These are phyloP conservation scores for Tetraselmis chui DNA, from an alignment of 139 green algal genomes.

Conservation along the genomic window DNA sequence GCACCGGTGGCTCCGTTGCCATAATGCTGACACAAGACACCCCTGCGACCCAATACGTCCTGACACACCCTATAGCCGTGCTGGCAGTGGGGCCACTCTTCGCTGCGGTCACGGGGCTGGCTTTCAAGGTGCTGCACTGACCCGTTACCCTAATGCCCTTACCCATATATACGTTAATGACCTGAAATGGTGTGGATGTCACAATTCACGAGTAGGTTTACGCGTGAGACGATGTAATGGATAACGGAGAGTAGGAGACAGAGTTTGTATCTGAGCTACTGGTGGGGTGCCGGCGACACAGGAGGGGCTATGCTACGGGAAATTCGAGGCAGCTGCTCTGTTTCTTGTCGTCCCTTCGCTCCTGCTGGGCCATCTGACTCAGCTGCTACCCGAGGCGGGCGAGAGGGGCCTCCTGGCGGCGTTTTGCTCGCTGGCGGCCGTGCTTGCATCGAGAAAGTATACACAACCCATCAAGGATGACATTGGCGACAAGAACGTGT, in stretches of 20 bases:
- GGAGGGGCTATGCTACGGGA: slow-evolving; percentile 71
- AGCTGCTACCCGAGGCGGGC: slow-evolving; percentile 13
- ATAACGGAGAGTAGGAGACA: slow-evolving; percentile 3
- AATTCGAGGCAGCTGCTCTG: slow-evolving; percentile 55
- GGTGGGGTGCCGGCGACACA: too few species aligned
- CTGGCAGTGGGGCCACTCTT: slow-evolving; percentile 87
- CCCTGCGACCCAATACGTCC: slow-evolving; percentile 53
- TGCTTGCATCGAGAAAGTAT: slow-evolving; percentile 85
- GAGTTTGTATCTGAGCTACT: too few species aligned
- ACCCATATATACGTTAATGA: too few species aligned
- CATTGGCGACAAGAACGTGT: slow-evolving; percentile 88
- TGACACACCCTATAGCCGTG: slow-evolving; percentile 52
- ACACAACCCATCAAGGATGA: slow-evolving; percentile 87
- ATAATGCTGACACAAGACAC: slow-evolving; percentile 6
- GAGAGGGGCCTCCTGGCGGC: slow-evolving; percentile 31
- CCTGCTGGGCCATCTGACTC: slow-evolving; percentile 30
- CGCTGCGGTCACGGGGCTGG: slow-evolving; percentile 73
- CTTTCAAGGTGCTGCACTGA: not conserved
- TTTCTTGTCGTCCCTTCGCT: slow-evolving; percentile 58
- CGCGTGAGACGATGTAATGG: too few species aligned
- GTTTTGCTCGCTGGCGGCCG: slow-evolving; percentile 20
- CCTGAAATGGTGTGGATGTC: slow-evolving; percentile 76
- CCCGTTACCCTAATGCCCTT: not conserved
- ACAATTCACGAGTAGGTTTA: not conserved
- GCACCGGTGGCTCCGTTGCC: not conserved